Evolutionary conservation across 1,284 basidiomycete genomes (phyloP), one percentile per base, ranked within the genome.

Genomic region (Pterula multifida): DNA sequence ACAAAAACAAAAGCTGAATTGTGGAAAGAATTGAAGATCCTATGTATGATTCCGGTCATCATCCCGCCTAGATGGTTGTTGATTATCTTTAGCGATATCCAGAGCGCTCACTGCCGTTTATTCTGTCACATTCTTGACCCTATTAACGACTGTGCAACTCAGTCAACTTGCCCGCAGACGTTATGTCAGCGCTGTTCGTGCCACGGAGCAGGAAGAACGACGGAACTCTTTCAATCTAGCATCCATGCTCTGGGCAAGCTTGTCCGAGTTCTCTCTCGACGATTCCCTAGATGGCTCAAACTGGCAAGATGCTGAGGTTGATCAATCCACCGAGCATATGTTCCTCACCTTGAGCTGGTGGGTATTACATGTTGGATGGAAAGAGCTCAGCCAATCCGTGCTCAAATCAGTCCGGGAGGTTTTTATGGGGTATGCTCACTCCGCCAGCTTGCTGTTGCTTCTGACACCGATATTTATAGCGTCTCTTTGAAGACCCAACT

Each of bases 271-370:
- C 52, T 26, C 22, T 15, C 23, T 51, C n/a, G 36, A 36, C 4
- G 24, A 23, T 12, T 45, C 53, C 36, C 47, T 51, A 45, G 55
- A 24, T 36, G 44, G 57, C 26, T 61, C 61, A 22, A 58, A 57
- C 19, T 63, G 64, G 13, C 62, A 58, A 21, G 57, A 60, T 26
- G 57, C 60, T 36, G 63, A 64, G 26, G 39, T 42, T 17, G 39
- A 42, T 17, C 39, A 42, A 42, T 78, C 81, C 49, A 78, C 79
- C 1, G 88, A 93, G 64, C 69, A 76, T 54, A 82, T 82, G 59
- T 94, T 82, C 60, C 70, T 95, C 51, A 91, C 88, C 0, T 76
- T 93, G 55, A 88, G 81, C 48, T 95, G 90, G 88, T 94, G 90
- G 89, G 73, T 94, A 46, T 61, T 95, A 50, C 85, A 95, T 58